Evolutionary conservation across 768 basidiomycete species (phyloP), one percentile per base, ranked within the genome.

Genomic region (Auriscalpium microsporum): DNA sequence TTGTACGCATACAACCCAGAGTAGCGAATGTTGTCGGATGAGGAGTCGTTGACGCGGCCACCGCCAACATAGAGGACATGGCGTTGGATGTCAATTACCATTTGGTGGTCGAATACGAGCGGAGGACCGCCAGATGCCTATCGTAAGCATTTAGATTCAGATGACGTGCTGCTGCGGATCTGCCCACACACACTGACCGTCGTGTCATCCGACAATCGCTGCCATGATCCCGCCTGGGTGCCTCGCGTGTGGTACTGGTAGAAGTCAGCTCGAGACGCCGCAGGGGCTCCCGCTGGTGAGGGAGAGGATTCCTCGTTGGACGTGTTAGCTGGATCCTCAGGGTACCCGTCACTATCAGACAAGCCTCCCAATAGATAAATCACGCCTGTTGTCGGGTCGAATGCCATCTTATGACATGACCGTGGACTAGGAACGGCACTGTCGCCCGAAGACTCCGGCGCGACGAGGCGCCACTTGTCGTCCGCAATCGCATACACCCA

Each of bases 391-490:
- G 76, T 79, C n/a, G 73, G 70, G 61, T 90, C 87, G 62, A 87
- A 90, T 16, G 80, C 82, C 84, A 90, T 89, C 70, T 86, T 88
- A 63, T 90, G 90, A 63, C 89, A 90, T 9, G 83, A 82, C 33
- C 89, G 74, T 4, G 86, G 75, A 2, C 80, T 78, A 9, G 89
- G 89, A 1, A 86, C 88, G 52, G 85, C 81, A 53, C 71, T 71
- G 37, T 86, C 83, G 23, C 68, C 62, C 0, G 77, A 72, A 1
- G 85, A 84, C 44, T 71, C 74, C 19, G 73, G 72, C 56, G 82
- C 82, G 45, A 90, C 70, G 17, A 83, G 61, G 8, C 69, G 71
- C 89, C 89, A 92, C 50, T 73, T 71, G 50, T 83, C 79, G 9
- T 76, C 71, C 35, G 69, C 71, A 63, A 87, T 77, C 58, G 75